A percentile compares a stretch with the other conserved stretches of the same genome.
These are phyloP conservation scores for Colletotrichum sp. DNA, from an alignment of 2,329 filamentous ascomycete species.

Conservation along the genomic window DNA sequence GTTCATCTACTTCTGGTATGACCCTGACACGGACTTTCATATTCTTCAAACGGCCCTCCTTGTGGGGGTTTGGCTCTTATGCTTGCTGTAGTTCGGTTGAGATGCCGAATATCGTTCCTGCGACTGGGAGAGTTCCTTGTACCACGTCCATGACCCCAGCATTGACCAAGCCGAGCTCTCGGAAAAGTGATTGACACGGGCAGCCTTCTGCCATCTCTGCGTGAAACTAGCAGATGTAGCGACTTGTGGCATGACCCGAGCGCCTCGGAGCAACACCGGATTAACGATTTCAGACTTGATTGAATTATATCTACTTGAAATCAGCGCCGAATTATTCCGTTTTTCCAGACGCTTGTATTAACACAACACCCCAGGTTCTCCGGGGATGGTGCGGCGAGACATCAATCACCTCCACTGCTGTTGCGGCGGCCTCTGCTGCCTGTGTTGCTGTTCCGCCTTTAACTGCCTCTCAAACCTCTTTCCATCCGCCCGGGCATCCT, in stretches of 20 bases:
- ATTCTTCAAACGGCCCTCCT: not conserved
- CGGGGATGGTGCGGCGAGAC: not conserved
- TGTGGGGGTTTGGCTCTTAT: not conserved
- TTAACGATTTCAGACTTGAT: not conserved
- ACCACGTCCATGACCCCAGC: fast-evolving
- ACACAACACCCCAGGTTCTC: not conserved
- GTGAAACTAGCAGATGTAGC: not conserved
- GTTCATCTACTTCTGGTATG: not conserved
- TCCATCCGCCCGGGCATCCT: constrained; percentile 21
- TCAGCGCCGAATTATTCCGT: not conserved
- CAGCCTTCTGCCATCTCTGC: not conserved
- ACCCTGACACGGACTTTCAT: not conserved
- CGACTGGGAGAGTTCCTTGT: not conserved
- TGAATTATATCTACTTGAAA: constrained; percentile 9
- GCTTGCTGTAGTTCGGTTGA: not conserved
- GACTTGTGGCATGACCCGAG: not conserved
- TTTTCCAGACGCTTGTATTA: not conserved
- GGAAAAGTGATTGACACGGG: not conserved
- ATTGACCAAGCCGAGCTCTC: not conserved
- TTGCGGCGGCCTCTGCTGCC: constrained; percentile 11
- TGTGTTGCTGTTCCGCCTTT: constrained; percentile 10
- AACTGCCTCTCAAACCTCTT: constrained; percentile 22
- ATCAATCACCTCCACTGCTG: not conserved
- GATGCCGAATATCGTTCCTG: not conserved
- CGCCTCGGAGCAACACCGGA: not conserved